Evolutionary conservation across 148 eudicot genomes (phyloP).

Genomic region (Amaranthus hypochondriacus): DNA sequence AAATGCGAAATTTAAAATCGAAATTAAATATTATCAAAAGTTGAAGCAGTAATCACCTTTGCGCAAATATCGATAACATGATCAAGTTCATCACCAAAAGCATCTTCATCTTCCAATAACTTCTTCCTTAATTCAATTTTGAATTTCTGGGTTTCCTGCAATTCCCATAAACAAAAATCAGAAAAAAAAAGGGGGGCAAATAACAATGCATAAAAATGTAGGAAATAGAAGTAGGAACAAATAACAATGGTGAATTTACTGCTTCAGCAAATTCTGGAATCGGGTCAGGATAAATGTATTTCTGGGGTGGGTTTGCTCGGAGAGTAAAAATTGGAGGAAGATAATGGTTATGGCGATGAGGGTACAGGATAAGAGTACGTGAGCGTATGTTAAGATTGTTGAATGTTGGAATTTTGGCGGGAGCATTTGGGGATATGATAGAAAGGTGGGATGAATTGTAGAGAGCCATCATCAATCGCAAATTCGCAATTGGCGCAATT

Average conservation of each 20-base stretch:
- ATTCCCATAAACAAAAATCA: not conserved
- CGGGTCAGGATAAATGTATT: slow-evolving; percentile 46
- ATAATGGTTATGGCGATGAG: slow-evolving; percentile 9
- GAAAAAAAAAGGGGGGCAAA: not conserved
- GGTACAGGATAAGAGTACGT: slow-evolving; percentile 22
- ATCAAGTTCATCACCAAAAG: slow-evolving; percentile 39
- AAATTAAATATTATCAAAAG: not conserved
- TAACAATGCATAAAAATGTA: not conserved
- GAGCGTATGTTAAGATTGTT: slow-evolving; percentile 23
- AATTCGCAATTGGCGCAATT: too few species aligned
- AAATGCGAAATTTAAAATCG: too few species aligned
- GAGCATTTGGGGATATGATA: slow-evolving; percentile 6
- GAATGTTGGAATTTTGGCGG: slow-evolving; percentile 42
- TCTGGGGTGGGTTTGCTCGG: slow-evolving; percentile 31
- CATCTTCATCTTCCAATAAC: slow-evolving; percentile 30
- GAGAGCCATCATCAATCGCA: not conserved
- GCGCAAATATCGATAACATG: slow-evolving; percentile 37
- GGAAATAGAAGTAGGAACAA: not conserved
- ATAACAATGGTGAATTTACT: slow-evolving; percentile 14
- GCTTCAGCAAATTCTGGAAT: slow-evolving; percentile 51
- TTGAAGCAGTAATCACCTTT: slow-evolving; percentile 31
- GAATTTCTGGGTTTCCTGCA: slow-evolving; percentile 51
- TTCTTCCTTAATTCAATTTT: slow-evolving; percentile 37
- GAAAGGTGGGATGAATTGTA: not conserved
- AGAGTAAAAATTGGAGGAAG: slow-evolving; percentile 15